Evolutionary conservation across 257 asterid genomes (phyloP).

Genomic region (Avicennia marina): DNA sequence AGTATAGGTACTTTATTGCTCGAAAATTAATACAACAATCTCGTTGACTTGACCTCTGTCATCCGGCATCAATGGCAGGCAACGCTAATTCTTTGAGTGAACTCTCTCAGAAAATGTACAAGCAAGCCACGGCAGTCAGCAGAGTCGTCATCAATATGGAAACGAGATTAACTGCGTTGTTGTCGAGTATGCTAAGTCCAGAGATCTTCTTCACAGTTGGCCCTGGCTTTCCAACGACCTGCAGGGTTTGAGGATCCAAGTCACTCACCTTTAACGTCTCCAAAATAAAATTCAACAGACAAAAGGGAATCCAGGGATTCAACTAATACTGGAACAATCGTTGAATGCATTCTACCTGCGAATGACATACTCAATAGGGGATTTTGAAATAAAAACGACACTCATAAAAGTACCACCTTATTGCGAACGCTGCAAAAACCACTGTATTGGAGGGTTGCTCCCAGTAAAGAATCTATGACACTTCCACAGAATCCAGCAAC

Average conservation of each 20-base stretch:
- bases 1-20: too few relatives aligned
- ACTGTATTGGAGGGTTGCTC: constrained; percentile 94
- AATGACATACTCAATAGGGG: too few relatives aligned
- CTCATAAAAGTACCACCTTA: constrained; percentile 46
- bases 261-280: not conserved
- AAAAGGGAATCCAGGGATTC: not conserved
- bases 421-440: constrained; percentile 87
- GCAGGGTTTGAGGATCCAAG: constrained; percentile 21
- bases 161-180: constrained; percentile 86
- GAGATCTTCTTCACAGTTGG: constrained; percentile 84
- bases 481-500: constrained; percentile 85
- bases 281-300: not conserved
- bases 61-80: not conserved
- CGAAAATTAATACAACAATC: not conserved
- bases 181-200: constrained; percentile 71
- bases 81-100: not conserved
- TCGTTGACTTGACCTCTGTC: not conserved
- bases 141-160: constrained; percentile 56
- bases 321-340: too few relatives aligned
- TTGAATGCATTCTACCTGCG: too few relatives aligned
- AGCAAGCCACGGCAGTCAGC: constrained; percentile 53
- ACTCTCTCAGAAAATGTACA: constrained; percentile 50
- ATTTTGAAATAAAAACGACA: not conserved
- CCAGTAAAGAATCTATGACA: constrained; percentile 75
- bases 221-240: constrained; percentile 91